Evolutionary conservation across 2,329 filamentous ascomycete genomes (phyloP), one percentile per base, ranked within the genome.

Genomic region (Tetracladium maxilliforme): DNA sequence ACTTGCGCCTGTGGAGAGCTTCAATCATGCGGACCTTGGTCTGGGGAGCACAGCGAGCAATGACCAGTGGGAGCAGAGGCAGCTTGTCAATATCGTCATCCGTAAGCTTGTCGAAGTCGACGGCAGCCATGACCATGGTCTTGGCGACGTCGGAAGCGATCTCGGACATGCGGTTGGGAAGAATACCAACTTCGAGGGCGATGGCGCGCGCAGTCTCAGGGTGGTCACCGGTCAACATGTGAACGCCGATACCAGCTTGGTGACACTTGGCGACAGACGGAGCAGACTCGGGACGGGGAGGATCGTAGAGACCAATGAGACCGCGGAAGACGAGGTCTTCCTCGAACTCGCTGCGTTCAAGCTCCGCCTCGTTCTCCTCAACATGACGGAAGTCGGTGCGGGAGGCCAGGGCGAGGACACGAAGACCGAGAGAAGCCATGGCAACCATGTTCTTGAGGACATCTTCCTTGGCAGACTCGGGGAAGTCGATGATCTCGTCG

Each of bases 21-120:
- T 86, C 80, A 25, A 92, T 86, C 82, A 92, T 92, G 30, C 81
- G 73, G 5, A 83, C 82, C 52, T 92, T 92, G 19, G 83, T 92
- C 30, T 79, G 70, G 1, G 84, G 83, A 2, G 80, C 78, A 44
- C 82, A 92, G 19, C 83, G 74, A 19, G 83, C 82, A 31, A 92
- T 75, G 7, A 92, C 83, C 1, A 87, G 58, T 3, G 82, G 82
- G 3, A 92, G 56, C 20, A 82, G 70, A 5, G 76, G 72, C 10
- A 92, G 56, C 1, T 61, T 58, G 35, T 92, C 82, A 27, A 92
- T 79, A 45, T 90, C 68, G 1, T 60, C 68, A 23, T 90, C 77
- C 0, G 66, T 67, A 34, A 92, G 60, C 33, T 70, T 71, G 45
- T 92, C 83, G 36, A 92, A 87, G 34, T 84, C 70, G 16, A 70